phyloP scores from a whole-genome alignment of 331 rosid species.

The Pyracantha coccinea region DNA sequence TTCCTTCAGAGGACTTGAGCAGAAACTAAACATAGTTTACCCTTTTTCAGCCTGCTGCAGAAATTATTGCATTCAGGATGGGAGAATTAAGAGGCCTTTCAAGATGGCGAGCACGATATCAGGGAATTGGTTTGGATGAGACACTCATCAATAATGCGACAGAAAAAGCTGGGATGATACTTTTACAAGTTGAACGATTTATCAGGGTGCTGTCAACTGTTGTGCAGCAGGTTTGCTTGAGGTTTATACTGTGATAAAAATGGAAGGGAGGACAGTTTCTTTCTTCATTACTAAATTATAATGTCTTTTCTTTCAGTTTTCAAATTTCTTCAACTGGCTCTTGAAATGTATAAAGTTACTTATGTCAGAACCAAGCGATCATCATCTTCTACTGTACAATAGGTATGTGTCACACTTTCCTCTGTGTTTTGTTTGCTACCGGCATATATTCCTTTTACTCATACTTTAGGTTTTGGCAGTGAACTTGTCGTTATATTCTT shows the following conservation, averaged over 20 bases:
- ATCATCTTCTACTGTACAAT: slow-evolving; percentile 76
- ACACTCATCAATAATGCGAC: slow-evolving; percentile 64
- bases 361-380: slow-evolving; percentile 93
- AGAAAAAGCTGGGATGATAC: slow-evolving; percentile 90
- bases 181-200: slow-evolving; percentile 90
- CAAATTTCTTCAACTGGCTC: slow-evolving; percentile 98
- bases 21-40: slow-evolving; percentile 21
- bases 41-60: slow-evolving; percentile 76
- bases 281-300: slow-evolving; percentile 12
- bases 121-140: slow-evolving; percentile 77
- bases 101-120: slow-evolving; percentile 85
- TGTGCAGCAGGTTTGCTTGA: slow-evolving; percentile 72
- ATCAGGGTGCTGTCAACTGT: slow-evolving; percentile 90
- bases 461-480: slow-evolving; percentile 47
- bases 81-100: slow-evolving; percentile 95
- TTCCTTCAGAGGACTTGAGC: background rate
- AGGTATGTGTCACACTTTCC: slow-evolving; percentile 43
- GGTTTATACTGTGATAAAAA: background rate
- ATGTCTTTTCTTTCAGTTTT: slow-evolving; percentile 49
- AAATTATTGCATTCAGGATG: slow-evolving; percentile 87
- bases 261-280: background rate
- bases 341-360: slow-evolving; percentile 80
- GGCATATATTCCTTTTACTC: slow-evolving; percentile 11
- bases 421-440: slow-evolving; percentile 11
- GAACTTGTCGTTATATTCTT: slow-evolving; percentile 85